These are phyloP conservation scores for Daldinia vernicosa DNA, from an alignment of 495 filamentous ascomycete genomes.

Conservation along the genomic window DNA sequence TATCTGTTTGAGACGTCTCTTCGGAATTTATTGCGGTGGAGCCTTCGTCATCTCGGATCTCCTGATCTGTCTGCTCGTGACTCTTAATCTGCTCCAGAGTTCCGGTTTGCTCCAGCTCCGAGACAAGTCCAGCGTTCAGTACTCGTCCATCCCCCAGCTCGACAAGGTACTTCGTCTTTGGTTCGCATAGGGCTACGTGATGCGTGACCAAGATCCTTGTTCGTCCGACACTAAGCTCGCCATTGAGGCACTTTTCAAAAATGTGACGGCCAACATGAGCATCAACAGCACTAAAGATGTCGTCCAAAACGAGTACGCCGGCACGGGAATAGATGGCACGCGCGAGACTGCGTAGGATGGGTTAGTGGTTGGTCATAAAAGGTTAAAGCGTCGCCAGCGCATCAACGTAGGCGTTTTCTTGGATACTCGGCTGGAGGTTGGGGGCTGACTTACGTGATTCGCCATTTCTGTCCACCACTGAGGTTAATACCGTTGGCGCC, in stretches of 20 bases:
- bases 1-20: constrained; percentile 41
- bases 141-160: constrained; percentile 73
- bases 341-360: constrained; percentile 59
- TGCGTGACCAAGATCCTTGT: constrained; percentile 86
- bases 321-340: constrained; percentile 82
- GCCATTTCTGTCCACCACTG: constrained; percentile 85
- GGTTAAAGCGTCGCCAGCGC: background rate
- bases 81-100: constrained; percentile 66
- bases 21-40: constrained; percentile 59
- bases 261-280: constrained; percentile 82
- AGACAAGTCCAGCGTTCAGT: constrained; percentile 66
- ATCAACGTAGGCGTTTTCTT: background rate
- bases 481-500: constrained; percentile 85
- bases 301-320: constrained; percentile 80
- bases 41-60: constrained; percentile 57
- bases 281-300: constrained; percentile 81
- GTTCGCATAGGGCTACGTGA: constrained; percentile 75
- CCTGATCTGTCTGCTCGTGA: constrained; percentile 58
- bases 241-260: constrained; percentile 76
- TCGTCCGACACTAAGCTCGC: constrained; percentile 70
- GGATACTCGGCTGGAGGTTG: background rate
- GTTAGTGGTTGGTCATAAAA: background rate
- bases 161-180: constrained; percentile 74
- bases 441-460: constrained; percentile 64
- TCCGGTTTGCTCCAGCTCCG: constrained; percentile 65